Percentiles rank a stretch among this genome's conserved stretches.
These are phyloP conservation scores for Adiantum capillusveneris DNA, from an alignment of 75 land plant species.

Conservation along the genomic window DNA sequence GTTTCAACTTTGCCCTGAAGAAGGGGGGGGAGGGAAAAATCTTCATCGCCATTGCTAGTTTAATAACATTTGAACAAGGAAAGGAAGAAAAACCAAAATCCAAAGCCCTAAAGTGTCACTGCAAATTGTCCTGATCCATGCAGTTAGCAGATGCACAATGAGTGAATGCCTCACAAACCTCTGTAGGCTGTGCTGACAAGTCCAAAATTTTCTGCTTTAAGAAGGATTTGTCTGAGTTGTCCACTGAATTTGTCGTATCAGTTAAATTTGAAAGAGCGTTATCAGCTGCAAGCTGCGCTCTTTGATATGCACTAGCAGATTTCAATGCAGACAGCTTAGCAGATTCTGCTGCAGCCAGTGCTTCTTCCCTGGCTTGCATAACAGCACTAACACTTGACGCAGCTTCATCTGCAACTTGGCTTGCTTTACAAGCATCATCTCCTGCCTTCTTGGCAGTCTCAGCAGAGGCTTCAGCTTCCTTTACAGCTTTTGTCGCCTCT, in stretches of 20 bases:
- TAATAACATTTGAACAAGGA: too few relatives aligned
- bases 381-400: background rate
- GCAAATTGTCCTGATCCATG: too few relatives aligned
- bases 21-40: too few relatives aligned
- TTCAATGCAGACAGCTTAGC: constrained; percentile 16
- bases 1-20: too few relatives aligned
- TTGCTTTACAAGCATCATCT: constrained; percentile 9
- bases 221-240: background rate
- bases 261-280: constrained; percentile 5
- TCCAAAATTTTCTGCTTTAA: constrained; percentile 1
- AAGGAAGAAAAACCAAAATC: too few relatives aligned
- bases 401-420: constrained; percentile 9
- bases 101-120: too few relatives aligned
- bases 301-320: constrained; percentile 10
- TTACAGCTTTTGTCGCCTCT: constrained; percentile 20
- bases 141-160: too few relatives aligned
- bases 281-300: constrained; percentile 11
- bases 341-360: constrained; percentile 12
- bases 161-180: background rate
- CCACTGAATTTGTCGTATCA: background rate
- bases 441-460: constrained; percentile 5
- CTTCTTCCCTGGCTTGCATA: constrained; percentile 13
- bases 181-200: background rate
- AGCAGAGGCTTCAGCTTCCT: constrained; percentile 13
- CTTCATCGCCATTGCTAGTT: too few relatives aligned